Base-by-base conservation (phyloP, 2,329 filamentous ascomycete genomes). In the Pseudogymnoascus sp. region DNA sequence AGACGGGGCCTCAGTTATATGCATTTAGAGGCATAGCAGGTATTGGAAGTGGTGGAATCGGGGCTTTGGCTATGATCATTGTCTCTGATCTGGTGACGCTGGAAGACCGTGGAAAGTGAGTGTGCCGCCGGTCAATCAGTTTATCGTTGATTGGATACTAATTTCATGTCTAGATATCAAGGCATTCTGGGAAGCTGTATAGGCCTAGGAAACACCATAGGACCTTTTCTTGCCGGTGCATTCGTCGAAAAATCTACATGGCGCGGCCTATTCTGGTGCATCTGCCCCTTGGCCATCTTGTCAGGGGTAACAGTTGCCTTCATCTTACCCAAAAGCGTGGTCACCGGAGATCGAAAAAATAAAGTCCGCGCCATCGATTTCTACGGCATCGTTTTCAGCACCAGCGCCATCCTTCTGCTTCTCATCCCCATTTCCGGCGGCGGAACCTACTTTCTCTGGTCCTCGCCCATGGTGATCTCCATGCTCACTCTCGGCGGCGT, bases 401-500 rank as follows among this genome's bases (percentile, higher is more conserved):
- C 81, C 0, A 72, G 78, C 6, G 83, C 78, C 0, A 79, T 86
- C 28, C 79, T 87, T 8, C 75, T 87, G 11, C 65, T 88, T 1
- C 74, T 88, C 16, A 84, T 88, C 47, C 85, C 85, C 0, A 78
- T 88, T 11, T 86, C 83, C 2, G 83, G 83, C 14, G 83, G 81
- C 61, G 82, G 80, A 1, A 76, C 78, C 0, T 82, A 83, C 62
- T 85, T 84, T 64, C 69, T 74, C 3, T 84, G 81, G 81, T 67
- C 75, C 28, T 82, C 79, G 8, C 74, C 82, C 0, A 77, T 84
- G 76, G 79, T 84, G 1, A 83, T 87, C 20, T 76, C 77, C 37
- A 84, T 86, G 81, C 72, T 87, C 11, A 71, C 72, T 0, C 71
- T 84, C 11, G 81, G 81, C 14, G 70, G 71, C 0, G 67, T 77